Conservation (phyloP, 768 basidiomycete genomes). For the Phallus indusiatus region DNA sequence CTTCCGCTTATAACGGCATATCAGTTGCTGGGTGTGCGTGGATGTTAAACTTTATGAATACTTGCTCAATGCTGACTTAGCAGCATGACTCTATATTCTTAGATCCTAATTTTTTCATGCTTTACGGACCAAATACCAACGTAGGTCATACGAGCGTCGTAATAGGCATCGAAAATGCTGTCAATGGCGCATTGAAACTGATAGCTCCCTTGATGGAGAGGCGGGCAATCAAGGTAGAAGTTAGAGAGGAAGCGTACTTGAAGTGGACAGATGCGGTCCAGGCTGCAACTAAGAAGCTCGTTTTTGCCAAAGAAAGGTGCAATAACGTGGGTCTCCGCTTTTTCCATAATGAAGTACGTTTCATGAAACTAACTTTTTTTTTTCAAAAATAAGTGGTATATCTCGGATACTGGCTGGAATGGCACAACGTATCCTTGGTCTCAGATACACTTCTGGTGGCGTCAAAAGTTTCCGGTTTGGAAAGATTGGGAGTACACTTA, state of each 20-base stretch:
- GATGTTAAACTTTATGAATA: background rate
- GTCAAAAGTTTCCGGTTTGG: background rate
- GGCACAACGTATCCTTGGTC: background rate
- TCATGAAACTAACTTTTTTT: background rate
- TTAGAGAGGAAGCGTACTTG: slow-evolving; percentile 12
- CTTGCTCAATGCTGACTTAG: background rate
- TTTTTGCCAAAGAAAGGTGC: background rate
- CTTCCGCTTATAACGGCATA: slow-evolving; percentile 9
- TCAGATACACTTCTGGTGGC: slow-evolving; percentile 4
- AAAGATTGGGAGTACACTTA: background rate
- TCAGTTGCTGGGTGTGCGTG: slow-evolving; percentile 3
- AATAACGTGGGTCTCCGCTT: background rate
- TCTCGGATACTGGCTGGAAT: slow-evolving; percentile 1
- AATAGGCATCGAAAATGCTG: background rate
- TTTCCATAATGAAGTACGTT: too few species aligned
- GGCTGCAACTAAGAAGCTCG: slow-evolving; percentile 11
- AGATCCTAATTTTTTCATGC: slow-evolving; percentile 9
- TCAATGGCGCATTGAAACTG: slow-evolving; percentile 8
- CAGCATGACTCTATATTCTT: too few species aligned
- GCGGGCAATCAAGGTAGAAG: slow-evolving; percentile 13
- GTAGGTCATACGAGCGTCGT: slow-evolving; percentile 1
- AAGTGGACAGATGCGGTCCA: slow-evolving; percentile 8
- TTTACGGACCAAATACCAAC: slow-evolving; percentile 1
- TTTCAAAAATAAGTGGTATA: slow-evolving; percentile 4
- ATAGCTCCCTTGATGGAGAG: slow-evolving; percentile 10